These are phyloP conservation scores for Calonectria crousiana DNA, from an alignment of 2,329 filamentous ascomycete genomes.

Conservation along the genomic window DNA sequence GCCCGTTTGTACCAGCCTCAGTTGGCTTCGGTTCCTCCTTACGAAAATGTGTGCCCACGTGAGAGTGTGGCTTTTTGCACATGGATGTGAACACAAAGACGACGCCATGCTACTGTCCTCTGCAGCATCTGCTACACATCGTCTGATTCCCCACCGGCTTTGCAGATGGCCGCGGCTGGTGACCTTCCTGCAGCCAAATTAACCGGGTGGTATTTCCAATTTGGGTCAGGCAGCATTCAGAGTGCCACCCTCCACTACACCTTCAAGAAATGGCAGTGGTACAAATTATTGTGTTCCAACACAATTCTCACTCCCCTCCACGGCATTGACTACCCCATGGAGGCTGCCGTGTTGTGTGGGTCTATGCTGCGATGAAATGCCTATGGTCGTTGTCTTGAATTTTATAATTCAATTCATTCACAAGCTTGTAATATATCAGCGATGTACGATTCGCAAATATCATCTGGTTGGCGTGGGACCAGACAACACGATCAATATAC, in stretches of 20 bases:
- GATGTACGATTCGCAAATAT: too few species aligned
- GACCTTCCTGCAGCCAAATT: background rate
- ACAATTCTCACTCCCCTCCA: background rate
- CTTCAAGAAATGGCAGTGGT: background rate
- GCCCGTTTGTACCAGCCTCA: background rate
- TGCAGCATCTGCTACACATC: background rate
- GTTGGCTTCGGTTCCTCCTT: background rate
- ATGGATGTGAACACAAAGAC: background rate
- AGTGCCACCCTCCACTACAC: background rate
- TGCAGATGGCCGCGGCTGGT: background rate
- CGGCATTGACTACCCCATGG: background rate
- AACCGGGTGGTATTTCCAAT: constrained; percentile 6
- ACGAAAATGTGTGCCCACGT: background rate
- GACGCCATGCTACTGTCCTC: background rate
- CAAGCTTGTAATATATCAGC: background rate
- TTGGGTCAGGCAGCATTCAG: background rate
- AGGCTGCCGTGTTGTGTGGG: background rate
- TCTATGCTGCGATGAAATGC: background rate
- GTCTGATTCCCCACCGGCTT: constrained; percentile 7
- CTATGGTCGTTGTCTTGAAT: background rate
- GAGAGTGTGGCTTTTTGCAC: background rate
- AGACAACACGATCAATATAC: background rate
- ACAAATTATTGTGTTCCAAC: background rate
- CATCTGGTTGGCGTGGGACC: too few species aligned
- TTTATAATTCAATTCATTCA: background rate